Percentiles rank a stretch among this genome's conserved stretches.
These are phyloP conservation scores for Pythium brachiatum DNA, from an alignment of 352 stramenopile species.

Conservation along the genomic window DNA sequence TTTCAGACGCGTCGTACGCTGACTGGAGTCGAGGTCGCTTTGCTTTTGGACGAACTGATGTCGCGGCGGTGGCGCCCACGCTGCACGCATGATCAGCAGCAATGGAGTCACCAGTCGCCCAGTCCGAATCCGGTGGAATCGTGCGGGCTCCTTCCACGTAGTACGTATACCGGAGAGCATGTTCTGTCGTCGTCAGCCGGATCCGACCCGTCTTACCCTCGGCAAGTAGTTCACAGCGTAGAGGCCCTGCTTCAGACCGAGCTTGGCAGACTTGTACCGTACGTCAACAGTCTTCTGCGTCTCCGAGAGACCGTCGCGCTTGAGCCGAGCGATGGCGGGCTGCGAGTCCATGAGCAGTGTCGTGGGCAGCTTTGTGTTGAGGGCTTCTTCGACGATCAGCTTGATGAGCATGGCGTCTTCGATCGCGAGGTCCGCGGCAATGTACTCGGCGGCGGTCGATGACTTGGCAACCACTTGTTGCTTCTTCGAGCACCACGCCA, in stretches of 20 bases:
- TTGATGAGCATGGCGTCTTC: background rate
- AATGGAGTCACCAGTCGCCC: no score
- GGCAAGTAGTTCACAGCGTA: background rate
- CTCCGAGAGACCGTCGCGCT: background rate
- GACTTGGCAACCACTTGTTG: slow-evolving; percentile 7
- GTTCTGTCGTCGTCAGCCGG: no score
- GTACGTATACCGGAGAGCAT: no score
- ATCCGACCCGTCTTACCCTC: no score
- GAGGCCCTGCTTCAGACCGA: background rate
- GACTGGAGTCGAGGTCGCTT: no score
- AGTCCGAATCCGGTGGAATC: no score
- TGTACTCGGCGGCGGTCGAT: slow-evolving; percentile 1
- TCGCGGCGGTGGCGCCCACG: no score
- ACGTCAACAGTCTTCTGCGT: slow-evolving; percentile 1
- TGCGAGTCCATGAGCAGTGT: background rate
- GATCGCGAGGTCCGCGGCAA: background rate
- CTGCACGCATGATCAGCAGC: no score
- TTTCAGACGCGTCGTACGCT: no score
- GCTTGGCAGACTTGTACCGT: background rate
- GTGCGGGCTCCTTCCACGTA: no score
- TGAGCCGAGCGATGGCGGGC: background rate
- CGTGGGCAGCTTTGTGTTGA: background rate
- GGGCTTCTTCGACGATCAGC: background rate
- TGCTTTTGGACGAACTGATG: no score
- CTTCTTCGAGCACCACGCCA: slow-evolving; percentile 2